Evolutionary conservation across 768 basidiomycete genomes (phyloP), one percentile per base, ranked within the genome.

Genomic region (Calocera viscosa): DNA sequence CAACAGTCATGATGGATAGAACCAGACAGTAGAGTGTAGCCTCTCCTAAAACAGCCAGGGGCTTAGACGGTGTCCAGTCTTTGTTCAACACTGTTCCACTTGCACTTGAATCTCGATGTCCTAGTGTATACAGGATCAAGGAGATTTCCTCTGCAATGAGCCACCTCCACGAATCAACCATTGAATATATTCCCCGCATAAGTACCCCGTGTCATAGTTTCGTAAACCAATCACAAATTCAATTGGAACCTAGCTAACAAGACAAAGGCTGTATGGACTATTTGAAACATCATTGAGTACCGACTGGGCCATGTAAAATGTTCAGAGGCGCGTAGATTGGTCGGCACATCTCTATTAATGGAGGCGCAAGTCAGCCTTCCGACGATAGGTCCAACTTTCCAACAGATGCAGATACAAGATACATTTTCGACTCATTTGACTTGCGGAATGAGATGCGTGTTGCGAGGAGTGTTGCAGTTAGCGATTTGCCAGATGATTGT

Each of bases 351-450:
- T 60, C 53, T 60, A 60, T 60, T 60, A 26, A 32, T 5, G 26
- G 19, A 60, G 53, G 43, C 53, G 19, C 53, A 22, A 8, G 8
- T 7, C 53, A 60, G 14, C 53, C 26, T 26, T 60, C 53, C 30
- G 8, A 60, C 24, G 53, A 28, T 3, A 2, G 53, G 53, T 60
- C 14, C 30, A 16, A 60, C 53, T 8, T 47, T 5, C 24, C n/a
- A n/a, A n/a, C n/a, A n/a, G n/a, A n/a, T n/a, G 19, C 24, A 32
- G 53, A 60, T 60, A 60, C 53, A 60, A 60, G 24, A 60, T 60
- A 60, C 53, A 60, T 14, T 22, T 19, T 60, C 30, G 53, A 22
- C 24, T 26, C 26, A 30, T 11, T 32, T 32, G 12, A 11, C 26
- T 60, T 32, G 5, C 8, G 24, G 14, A 60, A 26, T 60, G 53